Evolutionary conservation across 2,329 filamentous ascomycete genomes (phyloP).

Genomic region (Grosmannia serpens): DNA sequence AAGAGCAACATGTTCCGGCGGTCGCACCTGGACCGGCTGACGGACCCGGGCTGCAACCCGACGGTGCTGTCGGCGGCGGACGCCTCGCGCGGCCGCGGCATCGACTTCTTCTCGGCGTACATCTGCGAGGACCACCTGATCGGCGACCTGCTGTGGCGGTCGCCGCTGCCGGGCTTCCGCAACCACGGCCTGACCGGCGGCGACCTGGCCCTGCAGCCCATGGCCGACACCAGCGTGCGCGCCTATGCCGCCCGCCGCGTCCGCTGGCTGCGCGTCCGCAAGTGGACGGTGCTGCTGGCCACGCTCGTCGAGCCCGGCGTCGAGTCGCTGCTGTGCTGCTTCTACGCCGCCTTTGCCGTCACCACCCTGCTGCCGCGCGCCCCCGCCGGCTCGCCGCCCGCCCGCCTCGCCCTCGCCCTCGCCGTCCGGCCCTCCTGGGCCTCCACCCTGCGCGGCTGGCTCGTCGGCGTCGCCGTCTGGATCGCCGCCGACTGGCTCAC

Average conservation of each 20-base stretch:
- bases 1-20: constrained; percentile 99
- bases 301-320: constrained; percentile 89
- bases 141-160: constrained; percentile 79
- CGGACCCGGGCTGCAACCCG: constrained; percentile 35
- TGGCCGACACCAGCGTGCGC: constrained; percentile 64
- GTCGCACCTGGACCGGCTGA: constrained; percentile 71
- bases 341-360: constrained; percentile 67
- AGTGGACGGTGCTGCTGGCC: constrained; percentile 82
- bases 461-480: constrained; percentile 56
- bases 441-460: constrained; percentile 55
- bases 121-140: constrained; percentile 98
- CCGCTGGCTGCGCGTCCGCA: constrained; percentile 84
- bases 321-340: constrained; percentile 73
- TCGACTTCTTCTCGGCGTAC: constrained; percentile 89
- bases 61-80: constrained; percentile 23
- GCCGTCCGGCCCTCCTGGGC: constrained; percentile 53
- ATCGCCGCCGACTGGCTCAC: constrained; percentile 62
- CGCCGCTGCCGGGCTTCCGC: constrained; percentile 46
- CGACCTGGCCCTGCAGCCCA: constrained; percentile 82
- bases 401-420: constrained; percentile 34
- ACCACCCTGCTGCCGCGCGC: constrained; percentile 47
- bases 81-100: constrained; percentile 46
- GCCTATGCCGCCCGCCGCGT: constrained; percentile 74
- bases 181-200: constrained; percentile 80
- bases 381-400: constrained; percentile 28